phyloP scores from a whole-genome alignment of 768 basidiomycete genomes.

The Tylopilus sp. region DNA sequence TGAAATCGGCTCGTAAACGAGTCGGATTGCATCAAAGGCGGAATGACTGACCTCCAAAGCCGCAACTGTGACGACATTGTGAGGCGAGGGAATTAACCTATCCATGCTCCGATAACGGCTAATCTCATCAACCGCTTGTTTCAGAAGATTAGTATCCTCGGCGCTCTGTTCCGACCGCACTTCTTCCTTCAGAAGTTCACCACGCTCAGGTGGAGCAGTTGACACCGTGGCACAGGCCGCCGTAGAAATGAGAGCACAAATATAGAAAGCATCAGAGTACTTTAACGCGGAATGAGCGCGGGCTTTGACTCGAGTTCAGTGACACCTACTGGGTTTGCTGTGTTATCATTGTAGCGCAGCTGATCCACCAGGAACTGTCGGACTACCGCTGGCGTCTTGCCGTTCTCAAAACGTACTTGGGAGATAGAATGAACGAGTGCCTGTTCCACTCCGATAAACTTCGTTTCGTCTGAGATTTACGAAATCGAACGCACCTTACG shows the following conservation, averaged over 20 bases:
- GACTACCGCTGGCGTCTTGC: constrained; percentile 82
- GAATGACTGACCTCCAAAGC: constrained; percentile 73
- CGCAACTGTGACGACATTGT: constrained; percentile 91
- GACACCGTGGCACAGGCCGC: constrained; percentile 79
- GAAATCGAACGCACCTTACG: constrained; percentile 61
- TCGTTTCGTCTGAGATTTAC: neutral
- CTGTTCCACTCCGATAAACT: constrained; percentile 38
- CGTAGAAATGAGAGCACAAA: constrained; percentile 80
- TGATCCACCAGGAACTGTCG: constrained; percentile 89
- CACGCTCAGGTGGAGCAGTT: constrained; percentile 72
- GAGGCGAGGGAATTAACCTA: constrained; percentile 87
- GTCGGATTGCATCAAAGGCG: neutral
- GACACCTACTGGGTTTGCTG: constrained; percentile 72
- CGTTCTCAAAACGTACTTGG: constrained; percentile 80
- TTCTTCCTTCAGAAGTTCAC: constrained; percentile 71
- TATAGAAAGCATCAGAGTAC: constrained; percentile 91
- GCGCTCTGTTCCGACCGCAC: constrained; percentile 59
- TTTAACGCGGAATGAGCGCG: constrained; percentile 29
- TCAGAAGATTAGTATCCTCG: constrained; percentile 68
- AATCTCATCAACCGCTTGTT: constrained; percentile 75
- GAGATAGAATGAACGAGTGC: constrained; percentile 79
- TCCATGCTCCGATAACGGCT: constrained; percentile 95
- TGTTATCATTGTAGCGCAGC: constrained; percentile 94
- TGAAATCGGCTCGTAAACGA: constrained; percentile 28
- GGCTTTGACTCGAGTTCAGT: neutral